Evolutionary conservation across 169 alveolate species (phyloP), one percentile per base, ranked within the genome.

Genomic region (Cryptosporidium sp.): DNA sequence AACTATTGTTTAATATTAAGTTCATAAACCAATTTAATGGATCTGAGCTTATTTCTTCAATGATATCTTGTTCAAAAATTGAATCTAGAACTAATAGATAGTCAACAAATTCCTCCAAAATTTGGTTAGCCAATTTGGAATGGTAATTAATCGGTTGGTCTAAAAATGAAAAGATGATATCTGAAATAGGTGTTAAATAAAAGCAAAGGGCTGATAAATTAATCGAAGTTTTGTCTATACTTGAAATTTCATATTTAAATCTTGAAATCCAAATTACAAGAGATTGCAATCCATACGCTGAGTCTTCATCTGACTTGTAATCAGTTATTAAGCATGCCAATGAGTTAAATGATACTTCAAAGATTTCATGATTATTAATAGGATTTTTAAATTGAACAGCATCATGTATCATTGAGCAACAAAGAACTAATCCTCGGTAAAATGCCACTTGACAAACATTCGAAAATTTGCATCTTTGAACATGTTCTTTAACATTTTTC

Each of bases 21-120:
- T 65, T 9, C 18, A 80, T 14, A 23, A 80, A 62, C 89, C 89
- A 80, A 65, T 80, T 44, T 12, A 80, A 16, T 23, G 75, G 60
- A 39, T 42, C 51, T 16, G 48, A 73, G 21, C 16, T 58, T 56
- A 73, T 52, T 52, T 73, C 86, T 3, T 33, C 31, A 73, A 73
- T 33, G 7, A 6, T 31, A 10, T 16, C 56, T 37, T 42, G 45
- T 21, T 37, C 60, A 29, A 73, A 37, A 35, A 53, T 26, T 9
- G 35, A 23, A 37, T 65, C 75, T 48, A 80, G 18, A 23, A 58
- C 56, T 33, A 60, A 29, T 51, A 62, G 7, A n/a, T 60, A 51
- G 18, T 80, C 75, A 58, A 80, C 51, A 21, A 80, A 80, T 33
- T 60, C 75, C 12, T 80, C 80, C 67, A 60, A 80, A 60, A 62